Conservation (phyloP, 345 rosid species). For the rapeseed (Brassica napus) region Da-Ae NC_063443.1:18156501-18157000, state of each 20-base stretch:
- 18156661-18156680: not conserved
- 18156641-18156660: not conserved
- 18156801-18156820: not conserved
- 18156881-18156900: not conserved
- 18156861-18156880: not conserved
- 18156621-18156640: not conserved
- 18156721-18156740: not conserved
- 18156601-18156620: not conserved
- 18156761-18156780: not conserved
- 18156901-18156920: not conserved
- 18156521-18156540: not conserved
- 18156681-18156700: not conserved
- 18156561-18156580: not conserved
- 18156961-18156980: not conserved
- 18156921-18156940: not conserved
- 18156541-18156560: not conserved
- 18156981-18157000: conserved; percentile 2
- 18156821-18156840: not conserved
- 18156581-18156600: not conserved
- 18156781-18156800: not conserved
- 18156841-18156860: not conserved
- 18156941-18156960: not conserved
- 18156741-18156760: not conserved
- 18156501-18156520: not conserved
- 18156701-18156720: not conserved